Conservation (phyloP, 1,284 basidiomycete species). For the Paramarasmius palmivorus region DNA sequence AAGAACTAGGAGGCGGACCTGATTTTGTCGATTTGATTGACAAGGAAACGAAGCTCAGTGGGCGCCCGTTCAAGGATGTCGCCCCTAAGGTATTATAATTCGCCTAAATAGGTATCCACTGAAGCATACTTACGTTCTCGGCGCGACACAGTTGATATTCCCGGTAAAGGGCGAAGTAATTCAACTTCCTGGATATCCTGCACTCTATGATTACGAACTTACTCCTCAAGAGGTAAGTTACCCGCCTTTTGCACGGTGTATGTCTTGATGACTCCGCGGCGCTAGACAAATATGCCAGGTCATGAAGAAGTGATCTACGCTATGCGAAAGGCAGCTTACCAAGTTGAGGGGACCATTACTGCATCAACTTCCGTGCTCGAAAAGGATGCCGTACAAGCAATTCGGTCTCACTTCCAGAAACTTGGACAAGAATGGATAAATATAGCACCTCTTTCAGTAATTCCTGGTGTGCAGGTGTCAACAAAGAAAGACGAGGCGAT, state of each 20-base stretch:
- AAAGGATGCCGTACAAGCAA: background rate
- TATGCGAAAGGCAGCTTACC: no score
- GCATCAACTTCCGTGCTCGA: background rate
- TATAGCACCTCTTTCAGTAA: background rate
- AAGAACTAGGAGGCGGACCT: background rate
- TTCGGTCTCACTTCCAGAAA: background rate
- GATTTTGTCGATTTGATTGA: background rate
- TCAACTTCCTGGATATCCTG: background rate
- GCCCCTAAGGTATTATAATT: background rate
- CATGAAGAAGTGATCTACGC: no score
- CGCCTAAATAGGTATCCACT: background rate
- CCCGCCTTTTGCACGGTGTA: background rate
- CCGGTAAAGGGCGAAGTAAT: background rate
- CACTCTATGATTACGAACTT: background rate
- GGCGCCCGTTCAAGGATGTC: background rate
- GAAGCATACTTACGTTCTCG: background rate
- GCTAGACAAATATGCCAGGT: no score
- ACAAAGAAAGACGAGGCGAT: conserved; percentile 1
- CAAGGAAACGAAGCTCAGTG: background rate
- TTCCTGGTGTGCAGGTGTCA: background rate
- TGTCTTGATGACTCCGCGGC: background rate
- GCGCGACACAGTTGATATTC: background rate
- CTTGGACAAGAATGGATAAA: background rate
- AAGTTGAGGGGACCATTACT: background rate
- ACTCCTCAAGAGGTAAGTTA: background rate